These are phyloP conservation scores for Zygotorulaspora danielsina DNA, from an alignment of 805 yeast genomes.

Conservation along the genomic window DNA sequence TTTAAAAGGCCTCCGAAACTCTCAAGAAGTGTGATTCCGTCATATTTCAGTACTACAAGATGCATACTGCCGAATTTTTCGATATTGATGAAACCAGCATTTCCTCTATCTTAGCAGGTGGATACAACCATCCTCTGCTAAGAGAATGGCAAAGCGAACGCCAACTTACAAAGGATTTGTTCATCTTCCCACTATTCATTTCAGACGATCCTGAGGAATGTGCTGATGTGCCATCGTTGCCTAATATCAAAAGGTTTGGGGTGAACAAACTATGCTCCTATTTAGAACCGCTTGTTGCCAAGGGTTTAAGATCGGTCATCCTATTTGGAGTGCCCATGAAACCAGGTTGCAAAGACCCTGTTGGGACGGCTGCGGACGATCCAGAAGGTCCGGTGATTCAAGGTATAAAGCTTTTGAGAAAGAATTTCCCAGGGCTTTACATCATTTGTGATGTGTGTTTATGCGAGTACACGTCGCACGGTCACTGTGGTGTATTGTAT, in stretches of 20 bases:
- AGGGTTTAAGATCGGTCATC: conserved; percentile 82
- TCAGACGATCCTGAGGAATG: conserved; percentile 81
- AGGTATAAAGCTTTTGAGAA: conserved; percentile 61
- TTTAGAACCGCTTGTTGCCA: conserved; percentile 61
- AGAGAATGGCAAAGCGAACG: conserved; percentile 90
- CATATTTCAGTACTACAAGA: too few species aligned
- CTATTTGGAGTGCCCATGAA: conserved; percentile 87
- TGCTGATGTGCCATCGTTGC: conserved; percentile 66
- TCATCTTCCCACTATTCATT: conserved; percentile 87
- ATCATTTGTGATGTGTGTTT: conserved; percentile 93
- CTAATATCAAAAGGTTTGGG: conserved; percentile 86
- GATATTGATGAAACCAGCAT: conserved; percentile 55
- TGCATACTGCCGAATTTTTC: conserved; percentile 72
- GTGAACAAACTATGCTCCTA: conserved; percentile 71
- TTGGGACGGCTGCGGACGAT: conserved; percentile 90
- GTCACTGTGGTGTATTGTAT: conserved; percentile 91
- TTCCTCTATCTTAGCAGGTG: conserved; percentile 83
- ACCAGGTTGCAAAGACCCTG: conserved; percentile 69
- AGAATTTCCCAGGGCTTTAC: conserved; percentile 73
- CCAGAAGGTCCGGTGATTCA: conserved; percentile 92
- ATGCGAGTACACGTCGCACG: conserved; percentile 95
- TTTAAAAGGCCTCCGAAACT: too few species aligned
- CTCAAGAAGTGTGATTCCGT: too few species aligned
- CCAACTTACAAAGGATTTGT: conserved; percentile 79
- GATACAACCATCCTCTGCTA: conserved; percentile 84